Percentiles rank a stretch among this genome's conserved stretches.
Conservation (phyloP, 208 protist genomes). For the Phytomonas sp. region DNA sequence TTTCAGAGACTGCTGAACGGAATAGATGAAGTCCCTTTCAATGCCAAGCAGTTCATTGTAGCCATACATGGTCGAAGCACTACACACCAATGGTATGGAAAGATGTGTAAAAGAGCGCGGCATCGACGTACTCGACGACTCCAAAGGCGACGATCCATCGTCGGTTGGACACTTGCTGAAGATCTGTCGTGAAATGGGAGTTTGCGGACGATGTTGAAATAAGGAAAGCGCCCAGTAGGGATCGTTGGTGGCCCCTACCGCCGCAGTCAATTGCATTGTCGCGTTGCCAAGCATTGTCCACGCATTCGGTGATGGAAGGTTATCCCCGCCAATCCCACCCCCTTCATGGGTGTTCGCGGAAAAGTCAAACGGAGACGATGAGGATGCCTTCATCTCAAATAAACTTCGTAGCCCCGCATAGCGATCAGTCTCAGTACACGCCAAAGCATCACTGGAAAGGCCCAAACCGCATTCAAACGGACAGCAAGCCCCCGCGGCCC, state of each 20-base stretch:
- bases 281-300: background rate
- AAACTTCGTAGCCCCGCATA: background rate
- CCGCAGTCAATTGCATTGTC: background rate
- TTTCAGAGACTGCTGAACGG: background rate
- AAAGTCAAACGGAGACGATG: background rate
- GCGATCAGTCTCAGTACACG: background rate
- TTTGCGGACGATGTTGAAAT: background rate
- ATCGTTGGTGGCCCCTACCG: background rate
- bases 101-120: background rate
- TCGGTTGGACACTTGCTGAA: background rate
- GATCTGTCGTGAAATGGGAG: background rate
- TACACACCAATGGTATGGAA: background rate
- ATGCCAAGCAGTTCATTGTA: background rate
- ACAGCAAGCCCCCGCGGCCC: background rate
- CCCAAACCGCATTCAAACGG: background rate
- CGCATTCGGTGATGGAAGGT: background rate
- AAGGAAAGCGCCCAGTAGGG: background rate
- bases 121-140: background rate
- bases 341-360: background rate
- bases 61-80: background rate
- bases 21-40: background rate
- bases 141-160: background rate
- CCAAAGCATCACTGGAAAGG: background rate
- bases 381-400: background rate
- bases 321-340: background rate